A percentile compares a stretch with the other conserved stretches of the same genome.
Evolutionary conservation across 2,329 filamentous ascomycete species (phyloP).

Genomic region (Rosellinia necatrix): DNA sequence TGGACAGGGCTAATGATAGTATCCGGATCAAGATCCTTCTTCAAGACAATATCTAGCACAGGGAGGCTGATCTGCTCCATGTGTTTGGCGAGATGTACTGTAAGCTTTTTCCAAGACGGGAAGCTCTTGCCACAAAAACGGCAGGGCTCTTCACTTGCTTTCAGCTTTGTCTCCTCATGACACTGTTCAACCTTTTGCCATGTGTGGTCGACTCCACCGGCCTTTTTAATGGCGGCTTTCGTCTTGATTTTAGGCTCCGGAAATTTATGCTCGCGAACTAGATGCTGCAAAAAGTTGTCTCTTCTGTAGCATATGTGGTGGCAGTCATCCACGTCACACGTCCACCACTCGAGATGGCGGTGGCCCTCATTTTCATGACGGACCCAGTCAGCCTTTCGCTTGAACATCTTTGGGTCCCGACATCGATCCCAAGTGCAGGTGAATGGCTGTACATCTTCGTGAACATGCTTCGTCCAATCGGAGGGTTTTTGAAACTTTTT

Average conservation of each 20-base stretch:
- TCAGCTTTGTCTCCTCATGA: constrained; percentile 68
- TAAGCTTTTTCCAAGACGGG: constrained; percentile 88
- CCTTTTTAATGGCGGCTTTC: constrained; percentile 68
- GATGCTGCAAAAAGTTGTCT: constrained; percentile 91
- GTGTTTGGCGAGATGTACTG: constrained; percentile 90
- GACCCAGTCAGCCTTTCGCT: constrained; percentile 95
- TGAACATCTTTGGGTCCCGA: constrained; percentile 86
- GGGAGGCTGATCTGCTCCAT: constrained; percentile 92
- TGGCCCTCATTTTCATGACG: constrained; percentile 92
- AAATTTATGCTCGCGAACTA: constrained; percentile 89
- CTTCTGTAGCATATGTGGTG: constrained; percentile 82
- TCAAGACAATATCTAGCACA: constrained; percentile 65
- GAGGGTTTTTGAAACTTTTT: constrained; percentile 91
- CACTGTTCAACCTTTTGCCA: constrained; percentile 81
- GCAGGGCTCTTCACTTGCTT: constrained; percentile 77
- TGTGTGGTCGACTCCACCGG: constrained; percentile 63
- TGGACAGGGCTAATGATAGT: constrained; percentile 72
- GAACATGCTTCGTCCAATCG: constrained; percentile 96
- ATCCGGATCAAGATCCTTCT: constrained; percentile 59
- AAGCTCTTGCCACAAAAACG: constrained; percentile 84
- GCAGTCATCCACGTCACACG: constrained; percentile 80
- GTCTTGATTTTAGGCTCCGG: constrained; percentile 79
- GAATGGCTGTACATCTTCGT: constrained; percentile 91
- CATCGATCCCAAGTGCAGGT: constrained; percentile 89
- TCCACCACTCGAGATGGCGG: constrained; percentile 89